These are phyloP conservation scores for Aspergillus hancockii DNA, from an alignment of 495 filamentous ascomycete species.

Conservation along the genomic window DNA sequence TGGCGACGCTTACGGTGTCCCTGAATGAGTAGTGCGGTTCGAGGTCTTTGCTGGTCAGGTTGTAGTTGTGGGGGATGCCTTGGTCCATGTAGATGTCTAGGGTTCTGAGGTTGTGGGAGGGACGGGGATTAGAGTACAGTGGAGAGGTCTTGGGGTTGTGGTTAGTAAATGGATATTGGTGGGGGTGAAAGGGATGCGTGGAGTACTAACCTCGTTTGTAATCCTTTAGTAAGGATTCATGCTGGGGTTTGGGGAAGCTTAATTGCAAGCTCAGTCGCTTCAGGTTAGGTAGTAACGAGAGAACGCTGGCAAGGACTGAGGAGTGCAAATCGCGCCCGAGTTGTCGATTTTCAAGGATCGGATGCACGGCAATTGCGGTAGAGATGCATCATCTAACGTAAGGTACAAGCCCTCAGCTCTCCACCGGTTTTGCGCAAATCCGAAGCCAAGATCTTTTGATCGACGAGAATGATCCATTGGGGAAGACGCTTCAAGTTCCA, in stretches of 20 bases:
- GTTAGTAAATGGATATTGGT: background rate
- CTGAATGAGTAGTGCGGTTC: conserved; percentile 11
- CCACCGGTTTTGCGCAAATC: background rate
- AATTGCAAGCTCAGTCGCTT: background rate
- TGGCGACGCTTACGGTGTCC: conserved; percentile 1
- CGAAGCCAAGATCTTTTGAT: background rate
- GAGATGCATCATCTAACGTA: background rate
- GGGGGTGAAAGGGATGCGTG: background rate
- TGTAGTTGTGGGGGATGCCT: conserved; percentile 7
- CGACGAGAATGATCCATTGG: background rate
- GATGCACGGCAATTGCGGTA: background rate
- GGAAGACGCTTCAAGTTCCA: background rate
- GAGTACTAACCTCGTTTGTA: background rate
- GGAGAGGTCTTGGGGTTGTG: background rate
- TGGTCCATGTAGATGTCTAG: conserved; percentile 7
- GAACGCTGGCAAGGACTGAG: background rate
- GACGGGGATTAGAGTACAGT: background rate
- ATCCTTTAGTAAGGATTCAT: background rate
- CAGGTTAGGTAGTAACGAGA: conserved; percentile 4
- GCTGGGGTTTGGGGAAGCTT: background rate
- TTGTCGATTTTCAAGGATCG: background rate
- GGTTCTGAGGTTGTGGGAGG: background rate
- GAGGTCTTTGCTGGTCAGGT: background rate
- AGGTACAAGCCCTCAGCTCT: background rate
- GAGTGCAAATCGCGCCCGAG: conserved; percentile 7